Base-by-base conservation (phyloP, 164 flowering plant genomes). In the Cinnamomum chago region DNA sequence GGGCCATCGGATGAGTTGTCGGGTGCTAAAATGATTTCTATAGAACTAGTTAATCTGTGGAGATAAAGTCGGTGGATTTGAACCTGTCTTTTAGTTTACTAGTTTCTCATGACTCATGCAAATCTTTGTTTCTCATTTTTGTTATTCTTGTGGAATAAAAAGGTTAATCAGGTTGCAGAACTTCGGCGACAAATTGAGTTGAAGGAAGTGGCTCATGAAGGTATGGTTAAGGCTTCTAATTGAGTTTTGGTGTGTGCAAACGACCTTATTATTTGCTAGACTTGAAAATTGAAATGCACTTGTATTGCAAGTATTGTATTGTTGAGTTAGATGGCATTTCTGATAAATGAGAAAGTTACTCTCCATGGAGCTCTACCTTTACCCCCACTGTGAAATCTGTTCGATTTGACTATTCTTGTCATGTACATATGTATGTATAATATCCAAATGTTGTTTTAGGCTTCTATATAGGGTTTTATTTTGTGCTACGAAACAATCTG, bases 121-220 rank as follows among this genome's bases (percentile, higher is more conserved):
- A 51, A 50, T 52, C 40, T 70, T 65, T 62, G 62, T 72, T 68
- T 58, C 67, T 70, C 40, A 40, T 28, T 20, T 65, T 17, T 3
- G 52, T 40, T 25, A 72, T 74, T 64, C 72, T 73, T 23, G 14
- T 80, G 75, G 67, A 75, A 58, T 81, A 4, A 72, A 51, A 76
- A 95, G 99, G 90, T 78, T 73, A 82, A 88, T 73, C 86, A 60
- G 40, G 84, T 92, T 11, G 85, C 92, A 65, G 92, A 86, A 70
- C 87, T 95, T 9, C 85, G 92, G 40, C 87, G 84, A 76, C 86
- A 88, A 76, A 78, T 89, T 79, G 92, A 87, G 47, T 73, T 81
- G 70, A 93, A 90, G 85, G 95, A 90, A 83, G 80, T 79, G 14
- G 71, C 80, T 35, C 86, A 75, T 79, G 90, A 86, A 90, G 99